These are phyloP conservation scores for Priceomyces castillae DNA, from an alignment of 805 yeast species.

Conservation along the genomic window DNA sequence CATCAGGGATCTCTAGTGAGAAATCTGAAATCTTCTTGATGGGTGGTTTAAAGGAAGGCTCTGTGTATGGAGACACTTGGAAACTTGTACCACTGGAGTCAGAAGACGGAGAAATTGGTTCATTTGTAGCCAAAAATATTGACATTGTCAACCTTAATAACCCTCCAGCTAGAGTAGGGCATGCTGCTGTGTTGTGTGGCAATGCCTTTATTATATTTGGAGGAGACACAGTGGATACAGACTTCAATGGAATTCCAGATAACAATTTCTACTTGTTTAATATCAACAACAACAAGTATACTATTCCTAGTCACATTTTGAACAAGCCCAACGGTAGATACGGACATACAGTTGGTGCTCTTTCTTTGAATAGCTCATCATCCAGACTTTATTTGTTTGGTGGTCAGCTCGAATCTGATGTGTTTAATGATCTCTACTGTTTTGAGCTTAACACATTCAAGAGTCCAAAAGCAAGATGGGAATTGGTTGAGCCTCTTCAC, in stretches of 20 bases:
- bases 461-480: conserved; percentile 84
- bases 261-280: conserved; percentile 85
- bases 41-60: conserved; percentile 93
- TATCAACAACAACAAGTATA: conserved; percentile 45
- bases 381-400: conserved; percentile 80
- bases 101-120: conserved; percentile 19
- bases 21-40: conserved; percentile 80
- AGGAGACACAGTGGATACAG: conserved; percentile 89
- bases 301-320: conserved; percentile 43
- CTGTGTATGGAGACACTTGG: conserved; percentile 97
- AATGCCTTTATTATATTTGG: conserved; percentile 95
- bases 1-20: conserved; percentile 72
- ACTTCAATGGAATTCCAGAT: conserved; percentile 74
- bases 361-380: conserved; percentile 46
- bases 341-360: conserved; percentile 86
- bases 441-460: conserved; percentile 87
- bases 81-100: conserved; percentile 54
- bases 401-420: conserved; percentile 85
- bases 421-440: conserved; percentile 78
- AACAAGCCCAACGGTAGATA: conserved; percentile 86
- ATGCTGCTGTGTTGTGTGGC: conserved; percentile 86
- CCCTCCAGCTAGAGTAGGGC: conserved; percentile 97
- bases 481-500: conserved; percentile 53
- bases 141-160: conserved; percentile 64
- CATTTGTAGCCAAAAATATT: conserved; percentile 29